Base-by-base conservation (phyloP, 345 rosid genomes). In the Bruguiera parviflora region DNA sequence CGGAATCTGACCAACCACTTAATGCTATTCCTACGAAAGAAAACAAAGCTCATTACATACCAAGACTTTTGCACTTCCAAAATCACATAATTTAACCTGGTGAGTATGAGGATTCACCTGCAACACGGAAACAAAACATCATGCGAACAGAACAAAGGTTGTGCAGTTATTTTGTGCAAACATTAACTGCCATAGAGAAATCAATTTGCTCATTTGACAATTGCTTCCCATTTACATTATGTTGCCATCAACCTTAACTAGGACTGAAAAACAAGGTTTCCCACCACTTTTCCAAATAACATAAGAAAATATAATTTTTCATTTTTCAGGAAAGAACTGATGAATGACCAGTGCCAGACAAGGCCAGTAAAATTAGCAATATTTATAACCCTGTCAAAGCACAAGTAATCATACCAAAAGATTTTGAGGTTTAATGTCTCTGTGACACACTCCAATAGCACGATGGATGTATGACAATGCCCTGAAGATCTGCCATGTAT, bases 31-130 rank as follows among this genome's bases (percentile, higher is more conserved):
- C 24, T 21, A 55, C 59, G 16, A 15, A 63, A 15, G 15, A 43
- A 39, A 24, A 46, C 25, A 49, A 37, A 71, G 27, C 66, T 6
- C 21, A 58, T 46, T 39, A 76, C 92, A 2, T 70, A 95, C 99
- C 98, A 95, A 81, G 75, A 90, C 96, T 87, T 95, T 95, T 2
- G 99, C 99, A 81, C 99, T 95, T 65, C 98, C 99, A 82, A 95
- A 95, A 75, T 95, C 99, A 70, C 99, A 95, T 53, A 95, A 77
- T 77, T 95, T 95, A 67, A 95, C 96, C 83, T 92, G 99, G 69
- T 95, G 99, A 5, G 99, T 95, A 70, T 92, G 99, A 0, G 99
- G 99, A 77, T 95, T 92, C 61, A 92, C 98, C 98, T 94, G 81
- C 59, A 75, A 21, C 60, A 37, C n/a, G 63, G 31, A 65, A 19